A percentile compares a stretch with the other conserved stretches of the same genome.
These are phyloP conservation scores for Leccinum incarnatum DNA, from an alignment of 768 basidiomycete genomes.

Conservation along the genomic window DNA sequence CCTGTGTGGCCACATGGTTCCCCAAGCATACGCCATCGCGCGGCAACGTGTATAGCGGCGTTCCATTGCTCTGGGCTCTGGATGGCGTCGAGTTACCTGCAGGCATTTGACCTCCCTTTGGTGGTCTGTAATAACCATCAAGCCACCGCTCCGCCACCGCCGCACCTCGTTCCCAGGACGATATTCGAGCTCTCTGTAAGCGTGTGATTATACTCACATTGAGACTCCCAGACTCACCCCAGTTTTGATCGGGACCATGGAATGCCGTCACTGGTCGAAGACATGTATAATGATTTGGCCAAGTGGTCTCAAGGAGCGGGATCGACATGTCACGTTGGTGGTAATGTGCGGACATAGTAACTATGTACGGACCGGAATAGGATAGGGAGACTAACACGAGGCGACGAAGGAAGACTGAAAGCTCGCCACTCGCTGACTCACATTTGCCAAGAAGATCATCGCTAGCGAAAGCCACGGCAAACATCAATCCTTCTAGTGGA, in stretches of 20 bases:
- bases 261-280: slow-evolving; percentile 15
- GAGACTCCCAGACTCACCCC: not conserved
- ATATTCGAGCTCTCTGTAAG: not conserved
- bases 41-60: slow-evolving; percentile 9
- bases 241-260: slow-evolving; percentile 10
- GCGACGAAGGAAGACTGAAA: not conserved
- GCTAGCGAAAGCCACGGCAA: not conserved
- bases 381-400: slow-evolving; percentile 17
- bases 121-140: slow-evolving; percentile 12
- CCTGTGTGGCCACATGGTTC: not conserved
- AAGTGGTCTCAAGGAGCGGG: slow-evolving; percentile 5
- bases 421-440: slow-evolving; percentile 11
- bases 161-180: not conserved
- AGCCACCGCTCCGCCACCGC: slow-evolving; percentile 20
- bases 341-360: slow-evolving; percentile 15
- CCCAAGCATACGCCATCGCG: slow-evolving; percentile 5
- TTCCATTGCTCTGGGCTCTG: slow-evolving; percentile 15
- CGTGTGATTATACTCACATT: slow-evolving; percentile 5
- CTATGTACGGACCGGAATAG: slow-evolving; percentile 4
- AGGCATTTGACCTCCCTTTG: slow-evolving; percentile 2
- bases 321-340: slow-evolving; percentile 23
- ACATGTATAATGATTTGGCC: not conserved
- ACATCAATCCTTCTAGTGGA: not conserved
- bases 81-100: slow-evolving; percentile 14
- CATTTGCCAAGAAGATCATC: not conserved